These are phyloP conservation scores for Pelargonium cotyledonis DNA, from an alignment of 441 rosid species.

Conservation along the genomic window DNA sequence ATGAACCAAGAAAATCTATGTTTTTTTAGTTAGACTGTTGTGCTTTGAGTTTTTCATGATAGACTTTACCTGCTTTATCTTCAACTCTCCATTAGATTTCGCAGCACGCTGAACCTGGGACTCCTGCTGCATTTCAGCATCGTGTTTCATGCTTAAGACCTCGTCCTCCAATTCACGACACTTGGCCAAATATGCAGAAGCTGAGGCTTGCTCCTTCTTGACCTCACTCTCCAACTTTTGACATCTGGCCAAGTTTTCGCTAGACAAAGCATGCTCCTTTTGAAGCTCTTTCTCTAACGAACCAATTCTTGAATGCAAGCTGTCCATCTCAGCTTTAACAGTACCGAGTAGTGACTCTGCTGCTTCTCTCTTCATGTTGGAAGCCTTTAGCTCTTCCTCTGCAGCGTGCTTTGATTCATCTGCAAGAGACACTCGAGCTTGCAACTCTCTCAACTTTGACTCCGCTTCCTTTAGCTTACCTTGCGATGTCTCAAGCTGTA, in stretches of 20 bases:
- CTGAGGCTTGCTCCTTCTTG: constrained; percentile 37
- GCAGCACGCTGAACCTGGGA: constrained; percentile 19
- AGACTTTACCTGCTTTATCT: constrained; percentile 56
- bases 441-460: too few species aligned
- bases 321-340: constrained; percentile 46
- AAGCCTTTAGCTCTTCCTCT: constrained; percentile 33
- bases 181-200: constrained; percentile 36
- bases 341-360: constrained; percentile 23
- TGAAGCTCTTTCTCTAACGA: constrained; percentile 39
- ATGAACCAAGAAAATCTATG: too few species aligned
- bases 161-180: constrained; percentile 49
- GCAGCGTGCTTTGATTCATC: constrained; percentile 48
- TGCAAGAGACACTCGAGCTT: constrained; percentile 29
- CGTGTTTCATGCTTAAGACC: constrained; percentile 42
- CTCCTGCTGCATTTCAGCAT: constrained; percentile 19
- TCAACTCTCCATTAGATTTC: constrained; percentile 37
- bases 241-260: constrained; percentile 36
- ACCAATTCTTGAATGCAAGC: constrained; percentile 38
- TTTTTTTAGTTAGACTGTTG: not conserved
- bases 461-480: constrained; percentile 12
- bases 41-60: not conserved
- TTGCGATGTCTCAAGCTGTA: constrained; percentile 22
- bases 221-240: constrained; percentile 49
- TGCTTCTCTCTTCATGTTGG: too few species aligned
- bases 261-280: constrained; percentile 38